These are phyloP conservation scores for Saururus chinensis DNA, from an alignment of 164 flowering plant species.

Conservation along the genomic window DNA sequence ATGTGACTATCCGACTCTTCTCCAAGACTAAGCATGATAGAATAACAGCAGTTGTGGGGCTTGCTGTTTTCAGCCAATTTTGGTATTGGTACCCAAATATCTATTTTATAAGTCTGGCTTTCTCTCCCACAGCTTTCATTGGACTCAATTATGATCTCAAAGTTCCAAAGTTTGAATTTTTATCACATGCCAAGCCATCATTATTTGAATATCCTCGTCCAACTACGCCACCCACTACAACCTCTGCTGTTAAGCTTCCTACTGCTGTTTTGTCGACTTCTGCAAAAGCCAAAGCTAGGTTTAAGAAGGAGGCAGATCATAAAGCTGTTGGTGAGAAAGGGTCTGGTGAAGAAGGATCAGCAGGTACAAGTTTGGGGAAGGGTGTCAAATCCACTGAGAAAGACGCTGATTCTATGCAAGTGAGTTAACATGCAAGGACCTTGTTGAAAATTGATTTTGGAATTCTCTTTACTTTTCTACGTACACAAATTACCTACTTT, in stretches of 20 bases:
- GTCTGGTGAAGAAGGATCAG: constrained; percentile 34
- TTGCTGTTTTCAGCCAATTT: constrained; percentile 95
- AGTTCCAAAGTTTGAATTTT: constrained; percentile 86
- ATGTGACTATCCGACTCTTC: constrained; percentile 85
- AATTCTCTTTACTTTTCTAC: neutral
- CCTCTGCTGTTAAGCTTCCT: constrained; percentile 87
- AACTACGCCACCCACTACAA: constrained; percentile 64
- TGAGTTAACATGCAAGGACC: constrained; percentile 8
- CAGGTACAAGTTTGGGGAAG: constrained; percentile 37
- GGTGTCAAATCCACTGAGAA: constrained; percentile 54
- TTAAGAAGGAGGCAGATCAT: constrained; percentile 87
- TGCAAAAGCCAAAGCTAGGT: constrained; percentile 89
- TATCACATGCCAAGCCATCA: constrained; percentile 93
- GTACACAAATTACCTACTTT: neutral
- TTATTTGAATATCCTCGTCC: constrained; percentile 94
- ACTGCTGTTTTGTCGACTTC: constrained; percentile 92
- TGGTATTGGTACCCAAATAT: constrained; percentile 99
- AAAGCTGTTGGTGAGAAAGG: constrained; percentile 63
- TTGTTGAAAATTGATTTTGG: neutral
- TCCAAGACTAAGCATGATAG: constrained; percentile 93
- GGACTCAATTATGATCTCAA: constrained; percentile 91
- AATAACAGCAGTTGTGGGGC: constrained; percentile 90
- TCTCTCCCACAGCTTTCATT: constrained; percentile 92
- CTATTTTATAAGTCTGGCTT: constrained; percentile 79
- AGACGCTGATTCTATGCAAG: constrained; percentile 95